Base-by-base conservation (phyloP, 225 moss, liverwort and hornwort species). In the Bryoerythrophyllum caledonicum region DNA sequence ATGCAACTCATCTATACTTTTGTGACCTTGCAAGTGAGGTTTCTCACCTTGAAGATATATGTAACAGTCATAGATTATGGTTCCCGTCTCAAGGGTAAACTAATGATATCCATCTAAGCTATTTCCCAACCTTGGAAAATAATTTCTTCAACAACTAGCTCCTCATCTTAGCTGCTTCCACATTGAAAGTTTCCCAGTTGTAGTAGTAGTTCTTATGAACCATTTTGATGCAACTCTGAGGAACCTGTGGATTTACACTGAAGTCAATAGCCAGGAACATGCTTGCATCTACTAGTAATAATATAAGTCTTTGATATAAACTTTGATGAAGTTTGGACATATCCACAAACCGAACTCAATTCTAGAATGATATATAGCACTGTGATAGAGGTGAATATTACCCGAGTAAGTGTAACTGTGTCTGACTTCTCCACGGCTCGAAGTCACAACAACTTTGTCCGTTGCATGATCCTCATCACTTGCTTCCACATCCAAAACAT, bases 391-490 rank as follows among this genome's bases (percentile, higher is more conserved):
- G 20, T 6, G 6, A 17, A 35, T 68, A 38, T 38, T 38, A 76
- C 76, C 60, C 41, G 60, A 57, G 49, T 32, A 68, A 17, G 7
- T 32, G 49, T 49, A 68, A 76, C 76, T 48, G 48, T 67, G 67
- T 60, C 59, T 35, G 60, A 76, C 34, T 41, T 76, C 76, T 55
- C 68, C 76, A 23, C 60, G 68, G 11, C 49, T 68, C 25, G 21
- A 76, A 68, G 59, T 76, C 24, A 68, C 67, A 59, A 67, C 58
- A 34, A 55, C 54, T 54, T 40, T 53, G 43, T 58, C 46, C 34
- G 48, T 58, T 58, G 67, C 17, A 46, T 48, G 48, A 48, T 76
- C 76, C 60, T 68, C 67, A 58, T 49, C 76, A 34, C 21, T 48
- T 60, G 58, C 59, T 60, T 76, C 76, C 3, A 7, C 60, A 21